Percentiles rank a stretch among this genome's conserved stretches.
phyloP scores from a whole-genome alignment of 345 rosid species.

The Citrus australasica region DNA sequence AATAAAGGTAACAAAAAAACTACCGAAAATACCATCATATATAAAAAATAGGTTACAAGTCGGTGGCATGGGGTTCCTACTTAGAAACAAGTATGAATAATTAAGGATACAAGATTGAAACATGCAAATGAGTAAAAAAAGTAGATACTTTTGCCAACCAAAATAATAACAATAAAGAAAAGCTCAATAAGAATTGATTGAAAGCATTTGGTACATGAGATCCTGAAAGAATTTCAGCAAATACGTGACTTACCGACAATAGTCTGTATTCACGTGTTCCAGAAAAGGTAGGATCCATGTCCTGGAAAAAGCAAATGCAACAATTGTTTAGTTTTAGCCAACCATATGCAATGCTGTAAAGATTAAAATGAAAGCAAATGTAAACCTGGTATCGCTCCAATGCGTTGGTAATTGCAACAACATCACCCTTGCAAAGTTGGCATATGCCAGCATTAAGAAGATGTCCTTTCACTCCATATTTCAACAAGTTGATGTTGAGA shows the following conservation, averaged over 20 bases:
- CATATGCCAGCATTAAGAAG: conserved; percentile 96
- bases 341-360: neutral
- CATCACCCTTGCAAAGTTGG: conserved; percentile 91
- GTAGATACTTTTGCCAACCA: neutral
- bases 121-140: neutral
- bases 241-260: conserved; percentile 42
- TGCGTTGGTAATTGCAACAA: conserved; percentile 83
- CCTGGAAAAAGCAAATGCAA: conserved; percentile 47
- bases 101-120: neutral
- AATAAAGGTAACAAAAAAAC: neutral
- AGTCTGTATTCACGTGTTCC: conserved; percentile 89
- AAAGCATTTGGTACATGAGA: neutral
- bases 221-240: neutral
- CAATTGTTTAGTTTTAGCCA: conserved; percentile 7
- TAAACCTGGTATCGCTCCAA: conserved; percentile 88
- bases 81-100: neutral
- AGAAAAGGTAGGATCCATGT: conserved; percentile 90
- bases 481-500: conserved; percentile 74
- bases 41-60: neutral
- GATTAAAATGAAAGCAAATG: conserved; percentile 15
- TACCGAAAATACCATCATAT: neutral
- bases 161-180: neutral
- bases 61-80: neutral
- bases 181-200: neutral
- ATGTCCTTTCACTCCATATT: conserved; percentile 97